Evolutionary conservation across 345 rosid species (phyloP).

Genomic region (Psidium friedrichsthalianum): DNA sequence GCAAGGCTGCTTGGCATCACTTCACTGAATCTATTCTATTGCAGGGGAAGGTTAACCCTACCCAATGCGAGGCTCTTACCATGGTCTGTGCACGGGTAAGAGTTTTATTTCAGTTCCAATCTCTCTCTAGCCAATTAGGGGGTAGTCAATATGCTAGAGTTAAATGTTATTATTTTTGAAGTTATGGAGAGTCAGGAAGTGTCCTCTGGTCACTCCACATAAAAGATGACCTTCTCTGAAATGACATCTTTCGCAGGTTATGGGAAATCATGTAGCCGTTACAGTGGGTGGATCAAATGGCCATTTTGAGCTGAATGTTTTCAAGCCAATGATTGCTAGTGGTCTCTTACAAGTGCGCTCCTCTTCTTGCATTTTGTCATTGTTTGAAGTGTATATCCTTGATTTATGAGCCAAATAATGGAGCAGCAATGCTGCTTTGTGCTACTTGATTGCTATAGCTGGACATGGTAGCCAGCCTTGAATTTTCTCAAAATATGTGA

Average conservation of each 20-base stretch:
- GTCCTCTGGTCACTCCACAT: neutral
- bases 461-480: neutral
- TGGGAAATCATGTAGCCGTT: constrained; percentile 90
- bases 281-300: constrained; percentile 96
- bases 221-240: neutral
- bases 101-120: neutral
- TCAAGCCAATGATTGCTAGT: constrained; percentile 94
- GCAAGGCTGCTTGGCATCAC: neutral
- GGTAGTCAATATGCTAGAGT: neutral
- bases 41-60: constrained; percentile 98
- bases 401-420: neutral
- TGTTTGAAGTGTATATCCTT: neutral
- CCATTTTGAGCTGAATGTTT: constrained; percentile 88
- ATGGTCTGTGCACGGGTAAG: constrained; percentile 98
- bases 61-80: constrained; percentile 96
- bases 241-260: constrained; percentile 39
- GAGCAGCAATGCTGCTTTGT: neutral
- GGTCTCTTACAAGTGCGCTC: constrained; percentile 69
- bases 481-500: neutral
- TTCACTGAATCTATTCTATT: constrained; percentile 11
- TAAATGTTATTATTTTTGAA: neutral
- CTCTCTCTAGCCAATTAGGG: neutral
- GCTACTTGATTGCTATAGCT: neutral
- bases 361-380: neutral
- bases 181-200: neutral